Evolutionary conservation across 108 stramenopile genomes (phyloP), one percentile per base, ranked within the genome.

Genomic region (Cyclotella choctawhatcheeana): DNA sequence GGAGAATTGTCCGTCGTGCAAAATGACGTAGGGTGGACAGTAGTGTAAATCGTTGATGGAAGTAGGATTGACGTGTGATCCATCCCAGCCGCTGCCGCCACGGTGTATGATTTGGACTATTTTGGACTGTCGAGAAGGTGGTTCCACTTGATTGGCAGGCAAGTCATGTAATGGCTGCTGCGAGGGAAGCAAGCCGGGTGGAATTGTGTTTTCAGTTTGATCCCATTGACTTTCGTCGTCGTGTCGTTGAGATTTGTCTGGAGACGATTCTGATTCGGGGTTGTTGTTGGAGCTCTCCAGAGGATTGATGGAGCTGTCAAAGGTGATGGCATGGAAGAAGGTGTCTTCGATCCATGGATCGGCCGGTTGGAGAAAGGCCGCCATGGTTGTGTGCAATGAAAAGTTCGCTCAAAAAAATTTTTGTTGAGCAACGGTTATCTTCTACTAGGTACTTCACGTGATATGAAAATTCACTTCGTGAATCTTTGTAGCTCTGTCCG

Each of bases 311-410:
- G 44, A 22, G 16, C 26, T 25, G 21, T 64, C 40, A 29, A 67
- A 74, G 6, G 56, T 43, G 33, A 54, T 45, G 14, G 75, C 75
- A 51, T 76, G 59, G 0, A 76, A 44, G 37, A 76, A 67, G 43
- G 67, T 62, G 44, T 66, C 37, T 68, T 76, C 75, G 50, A 76
- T 76, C 75, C 75, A 76, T 0, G 75, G 75, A 54, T 67, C 34
- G 35, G 59, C 43, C 5, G 48, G 65, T n/a, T 67, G 65, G 51
- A 76, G 60, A 37, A 76, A 68, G 3, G 61, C 55, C 8, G 75
- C 75, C 75, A 76, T 76, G 37, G 37, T 40, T 40, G 50, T 56
- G n/a, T n/a, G n/a, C n/a, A n/a, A n/a, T n/a, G n/a, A n/a, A n/a
- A n/a, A n/a, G n/a, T n/a, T n/a, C n/a, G n/a, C n/a, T n/a, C n/a